Conservation (phyloP, 2,329 filamentous ascomycete genomes). For the Penicillium fuscoglaucum region DNA sequence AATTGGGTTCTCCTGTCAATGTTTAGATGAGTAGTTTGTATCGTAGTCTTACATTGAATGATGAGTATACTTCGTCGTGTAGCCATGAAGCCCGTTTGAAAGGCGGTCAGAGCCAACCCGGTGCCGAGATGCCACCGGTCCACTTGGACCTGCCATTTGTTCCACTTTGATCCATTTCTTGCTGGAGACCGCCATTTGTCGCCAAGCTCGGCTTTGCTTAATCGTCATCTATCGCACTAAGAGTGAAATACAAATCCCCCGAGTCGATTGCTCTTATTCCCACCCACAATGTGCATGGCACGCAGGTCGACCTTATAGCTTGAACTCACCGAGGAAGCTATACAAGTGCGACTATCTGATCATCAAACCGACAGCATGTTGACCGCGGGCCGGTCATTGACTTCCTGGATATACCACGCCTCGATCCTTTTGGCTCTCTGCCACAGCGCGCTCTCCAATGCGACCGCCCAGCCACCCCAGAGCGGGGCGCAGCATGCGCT, state of each 20-base stretch:
- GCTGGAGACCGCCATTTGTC: constrained; percentile 9
- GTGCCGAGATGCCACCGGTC: constrained; percentile 23
- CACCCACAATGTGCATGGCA: constrained; percentile 18
- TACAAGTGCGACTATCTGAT: constrained; percentile 1
- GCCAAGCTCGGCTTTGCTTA: not conserved
- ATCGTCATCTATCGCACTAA: not conserved
- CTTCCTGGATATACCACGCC: constrained; percentile 8
- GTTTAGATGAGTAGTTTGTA: not conserved
- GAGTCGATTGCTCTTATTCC: constrained; percentile 12
- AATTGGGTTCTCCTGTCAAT: not conserved
- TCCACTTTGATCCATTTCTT: constrained; percentile 6
- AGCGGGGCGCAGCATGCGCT: not conserved
- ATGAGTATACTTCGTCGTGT: too few species aligned
- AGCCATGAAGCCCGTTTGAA: not conserved
- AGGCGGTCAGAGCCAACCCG: constrained; percentile 22
- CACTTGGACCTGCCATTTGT: constrained; percentile 14
- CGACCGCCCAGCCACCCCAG: constrained; percentile 3
- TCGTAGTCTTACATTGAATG: not conserved
- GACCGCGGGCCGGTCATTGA: constrained; percentile 12
- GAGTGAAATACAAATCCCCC: not conserved
- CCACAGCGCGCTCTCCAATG: constrained; percentile 5
- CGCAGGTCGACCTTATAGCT: constrained; percentile 2
- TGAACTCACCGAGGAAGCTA: constrained; percentile 9
- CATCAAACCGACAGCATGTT: constrained; percentile 14
- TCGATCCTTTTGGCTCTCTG: constrained; percentile 12